phyloP scores from a whole-genome alignment of 441 rosid genomes.

The Populus trichocarpa region DNA sequence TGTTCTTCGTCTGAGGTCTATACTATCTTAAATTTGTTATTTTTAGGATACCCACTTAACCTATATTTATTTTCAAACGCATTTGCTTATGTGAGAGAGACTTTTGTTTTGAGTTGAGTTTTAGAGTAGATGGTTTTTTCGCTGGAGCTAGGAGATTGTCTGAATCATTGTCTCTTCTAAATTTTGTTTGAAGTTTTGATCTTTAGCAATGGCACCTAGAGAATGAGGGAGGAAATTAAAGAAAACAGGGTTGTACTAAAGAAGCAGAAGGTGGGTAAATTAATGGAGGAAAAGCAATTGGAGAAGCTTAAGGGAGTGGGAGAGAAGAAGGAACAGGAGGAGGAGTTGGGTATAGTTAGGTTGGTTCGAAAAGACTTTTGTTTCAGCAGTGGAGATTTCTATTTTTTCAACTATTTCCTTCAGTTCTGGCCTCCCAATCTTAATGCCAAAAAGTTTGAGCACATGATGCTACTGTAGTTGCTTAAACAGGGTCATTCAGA shows the following conservation, averaged over 20 bases:
- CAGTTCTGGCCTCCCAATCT: background rate
- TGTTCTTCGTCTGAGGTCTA: too few relatives aligned
- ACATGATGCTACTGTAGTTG: conserved; percentile 66
- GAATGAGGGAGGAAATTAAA: background rate
- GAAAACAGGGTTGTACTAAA: background rate
- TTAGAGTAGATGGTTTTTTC: background rate
- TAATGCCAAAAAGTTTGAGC: conserved; percentile 50
- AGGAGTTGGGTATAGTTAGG: background rate
- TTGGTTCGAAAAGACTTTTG: background rate
- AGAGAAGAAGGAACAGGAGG: background rate
- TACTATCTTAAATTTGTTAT: too few relatives aligned
- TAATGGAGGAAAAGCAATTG: background rate
- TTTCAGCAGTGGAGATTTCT: background rate
- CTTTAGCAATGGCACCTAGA: background rate
- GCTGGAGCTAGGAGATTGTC: background rate
- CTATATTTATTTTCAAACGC: too few relatives aligned
- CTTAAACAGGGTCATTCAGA: conserved; percentile 71
- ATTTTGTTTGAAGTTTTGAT: background rate
- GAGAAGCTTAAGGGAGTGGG: background rate
- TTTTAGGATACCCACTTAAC: too few relatives aligned
- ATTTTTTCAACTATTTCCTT: background rate
- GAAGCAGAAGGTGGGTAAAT: background rate
- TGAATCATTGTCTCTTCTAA: background rate
- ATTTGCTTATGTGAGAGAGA: too few relatives aligned
- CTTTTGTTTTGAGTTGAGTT: background rate